Base-by-base conservation (phyloP, 2,329 filamentous ascomycete species). In the Colletotrichum agaves region DNA sequence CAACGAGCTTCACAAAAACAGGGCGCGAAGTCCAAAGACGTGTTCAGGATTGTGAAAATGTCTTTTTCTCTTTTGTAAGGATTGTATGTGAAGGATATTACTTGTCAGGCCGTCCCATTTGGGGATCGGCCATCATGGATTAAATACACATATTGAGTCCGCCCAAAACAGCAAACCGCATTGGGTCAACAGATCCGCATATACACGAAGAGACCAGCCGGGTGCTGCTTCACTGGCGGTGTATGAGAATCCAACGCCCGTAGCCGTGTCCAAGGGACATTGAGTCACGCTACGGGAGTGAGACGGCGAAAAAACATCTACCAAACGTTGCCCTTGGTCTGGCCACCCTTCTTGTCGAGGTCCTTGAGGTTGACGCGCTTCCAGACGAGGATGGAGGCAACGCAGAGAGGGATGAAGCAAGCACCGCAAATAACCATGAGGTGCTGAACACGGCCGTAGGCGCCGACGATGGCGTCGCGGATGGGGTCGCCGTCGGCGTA, bases 371-470 rank as follows among this genome's bases (percentile, higher is more conserved):
- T 81, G 41, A 80, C 73, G 57, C 80, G 79, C 69, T 72, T 78
- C 79, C 78, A 81, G n/a, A 81, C 63, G 4, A 75, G 41, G 7
- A 83, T 73, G 19, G 73, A 78, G 5, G 72, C 49, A 12, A 81
- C 65, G 4, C 75, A 76, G 1, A 80, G 55, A 13, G 79, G 76
- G 35, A 80, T 75, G 21, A 82, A 73, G n/a, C 73, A 67, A 59
- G 67, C 59, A 31, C 79, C 79, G n/a, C 77, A 76, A 55, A 76
- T 75, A 41, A 80, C 74, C 79, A 80, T 80, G 47, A 75, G 71
- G 12, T 75, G 77, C 75, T 87, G 83, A 2, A 81, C 78, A 35
- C 82, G 80, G 1, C 78, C 83, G 63, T 87, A 87, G 1, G 84
- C 82, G 44, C 75, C 62, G 43, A 82, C 78, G 59, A 85, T 84